These are phyloP conservation scores for Drechslerella stenobrocha DNA, from an alignment of 2,329 filamentous ascomycete species.

Conservation along the genomic window DNA sequence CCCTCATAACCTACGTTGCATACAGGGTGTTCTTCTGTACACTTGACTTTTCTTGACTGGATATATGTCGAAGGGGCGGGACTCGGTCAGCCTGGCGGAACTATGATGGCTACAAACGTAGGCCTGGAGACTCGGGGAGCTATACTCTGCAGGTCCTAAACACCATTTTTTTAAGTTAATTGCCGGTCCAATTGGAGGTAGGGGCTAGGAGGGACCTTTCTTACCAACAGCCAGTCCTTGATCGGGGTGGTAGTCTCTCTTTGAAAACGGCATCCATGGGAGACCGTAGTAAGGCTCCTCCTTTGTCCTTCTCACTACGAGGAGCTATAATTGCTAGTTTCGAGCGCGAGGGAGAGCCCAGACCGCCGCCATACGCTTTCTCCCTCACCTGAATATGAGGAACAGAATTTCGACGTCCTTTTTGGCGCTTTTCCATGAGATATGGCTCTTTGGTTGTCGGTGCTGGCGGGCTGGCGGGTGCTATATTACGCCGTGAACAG, in stretches of 20 bases:
- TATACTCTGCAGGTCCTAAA: constrained; percentile 52
- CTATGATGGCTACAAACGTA: constrained; percentile 8
- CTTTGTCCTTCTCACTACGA: constrained; percentile 42
- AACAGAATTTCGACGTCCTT: constrained; percentile 36
- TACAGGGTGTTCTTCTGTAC: constrained; percentile 62
- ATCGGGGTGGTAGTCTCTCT: constrained; percentile 53
- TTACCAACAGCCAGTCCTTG: constrained; percentile 54
- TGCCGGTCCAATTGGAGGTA: constrained; percentile 31
- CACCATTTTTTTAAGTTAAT: constrained; percentile 49
- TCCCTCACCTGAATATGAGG: constrained; percentile 42
- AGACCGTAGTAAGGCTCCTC: constrained; percentile 18
- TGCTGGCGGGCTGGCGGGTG: constrained; percentile 20
- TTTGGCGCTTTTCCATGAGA: constrained; percentile 32
- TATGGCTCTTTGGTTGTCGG: constrained; percentile 4
- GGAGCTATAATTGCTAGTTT: constrained; percentile 44
- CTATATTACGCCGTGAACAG: constrained; percentile 39
- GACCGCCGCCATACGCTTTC: constrained; percentile 25
- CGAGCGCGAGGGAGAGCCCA: constrained; percentile 34
- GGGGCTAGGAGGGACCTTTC: constrained; percentile 21
- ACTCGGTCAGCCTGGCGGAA: constrained; percentile 9
- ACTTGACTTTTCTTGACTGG: constrained; percentile 59
- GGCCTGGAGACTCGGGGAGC: constrained; percentile 29
- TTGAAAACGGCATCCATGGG: constrained; percentile 33
- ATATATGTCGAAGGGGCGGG: background rate
- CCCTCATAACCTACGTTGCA: constrained; percentile 59